Evolutionary conservation across 1,284 basidiomycete genomes (phyloP), one percentile per base, ranked within the genome.

Genomic region (Moesziomyces sp.): DNA sequence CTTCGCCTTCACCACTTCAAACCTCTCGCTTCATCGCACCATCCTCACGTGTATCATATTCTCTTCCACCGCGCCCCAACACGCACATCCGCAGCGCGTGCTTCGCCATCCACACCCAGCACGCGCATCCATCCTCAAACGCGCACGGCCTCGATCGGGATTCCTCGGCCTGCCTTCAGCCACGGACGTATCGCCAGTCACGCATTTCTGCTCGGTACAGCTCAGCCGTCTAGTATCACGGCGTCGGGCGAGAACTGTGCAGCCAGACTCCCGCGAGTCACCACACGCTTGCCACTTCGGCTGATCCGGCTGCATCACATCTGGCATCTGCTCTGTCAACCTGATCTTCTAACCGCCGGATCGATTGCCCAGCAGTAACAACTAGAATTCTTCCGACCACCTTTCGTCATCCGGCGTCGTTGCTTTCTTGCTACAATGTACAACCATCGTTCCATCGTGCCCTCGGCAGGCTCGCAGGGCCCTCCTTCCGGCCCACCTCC

Each of bases 401-500:
- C 30, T 33, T 11, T 33, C 30, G 30, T 13, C 11, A 33, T 3
- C 10, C 30, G 4, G 8, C 30, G 30, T 33, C 30, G 6, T 7
- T 40, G 28, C 13, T 46, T 52, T 24, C 19, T 28, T 42, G 3
- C 45, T 35, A 38, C 46, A 40, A 77, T 77, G 68, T 77, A 77
- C 58, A 70, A 70, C 30, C 75, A 77, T 33, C 71, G 75, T 16
- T 61, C 72, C 35, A 59, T 77, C 46, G 72, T 74, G 11, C 63
- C 75, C 21, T 62, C 58, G 19, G 67, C 67, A 44, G 75, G 59
- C 26, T 60, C 73, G 21, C 68, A 72, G 24, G 63, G 57, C 18
- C 59, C 68, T 35, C 68, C 57, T 3, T 49, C 68, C 19, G 73
- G 73, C 14, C 63, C 63, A 7, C 72, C 67, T 24, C 73, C 73